These are phyloP conservation scores for Vitis rupestris DNA, from an alignment of 164 flowering plant species.

Conservation along the genomic window DNA sequence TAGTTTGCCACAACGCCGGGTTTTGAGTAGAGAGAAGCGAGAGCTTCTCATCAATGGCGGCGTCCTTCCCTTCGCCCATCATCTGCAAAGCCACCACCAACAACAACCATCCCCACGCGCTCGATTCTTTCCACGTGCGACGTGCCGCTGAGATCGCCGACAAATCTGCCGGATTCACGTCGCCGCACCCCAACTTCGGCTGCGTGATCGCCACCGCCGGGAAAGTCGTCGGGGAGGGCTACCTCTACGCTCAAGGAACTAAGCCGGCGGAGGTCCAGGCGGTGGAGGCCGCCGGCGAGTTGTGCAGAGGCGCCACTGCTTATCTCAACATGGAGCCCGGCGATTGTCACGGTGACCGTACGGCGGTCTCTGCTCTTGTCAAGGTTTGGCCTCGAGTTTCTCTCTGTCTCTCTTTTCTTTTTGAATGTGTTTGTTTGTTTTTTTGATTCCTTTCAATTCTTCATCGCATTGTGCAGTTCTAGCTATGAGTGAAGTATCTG, in stretches of 20 bases:
- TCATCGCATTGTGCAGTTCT: no score
- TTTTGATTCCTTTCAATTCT: neutral
- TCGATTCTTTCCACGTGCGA: constrained; percentile 51
- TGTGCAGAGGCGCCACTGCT: constrained; percentile 72
- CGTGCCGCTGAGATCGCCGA: constrained; percentile 84
- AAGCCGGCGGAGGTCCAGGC: constrained; percentile 86
- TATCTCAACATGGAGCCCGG: constrained; percentile 93
- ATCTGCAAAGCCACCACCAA: constrained; percentile 18
- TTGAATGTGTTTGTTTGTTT: neutral
- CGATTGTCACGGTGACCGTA: constrained; percentile 74
- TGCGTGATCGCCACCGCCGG: constrained; percentile 64
- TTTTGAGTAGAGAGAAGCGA: neutral
- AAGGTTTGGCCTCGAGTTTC: constrained; percentile 36
- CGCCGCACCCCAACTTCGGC: constrained; percentile 96
- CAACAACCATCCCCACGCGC: constrained; percentile 19
- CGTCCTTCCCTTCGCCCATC: constrained; percentile 6
- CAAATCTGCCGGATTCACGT: constrained; percentile 81
- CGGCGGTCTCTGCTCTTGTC: constrained; percentile 76
- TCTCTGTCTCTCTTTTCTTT: neutral
- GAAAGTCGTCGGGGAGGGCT: constrained; percentile 78
- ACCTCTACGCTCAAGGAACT: constrained; percentile 84
- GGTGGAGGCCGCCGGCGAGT: constrained; percentile 65
- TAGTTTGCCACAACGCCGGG: neutral
- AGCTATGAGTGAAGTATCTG: no score
- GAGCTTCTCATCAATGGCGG: constrained; percentile 4